Evolutionary conservation across 75 land plant species (phyloP), one percentile per base, ranked within the genome.

Genomic region (Chamaecyparis obtusa): DNA sequence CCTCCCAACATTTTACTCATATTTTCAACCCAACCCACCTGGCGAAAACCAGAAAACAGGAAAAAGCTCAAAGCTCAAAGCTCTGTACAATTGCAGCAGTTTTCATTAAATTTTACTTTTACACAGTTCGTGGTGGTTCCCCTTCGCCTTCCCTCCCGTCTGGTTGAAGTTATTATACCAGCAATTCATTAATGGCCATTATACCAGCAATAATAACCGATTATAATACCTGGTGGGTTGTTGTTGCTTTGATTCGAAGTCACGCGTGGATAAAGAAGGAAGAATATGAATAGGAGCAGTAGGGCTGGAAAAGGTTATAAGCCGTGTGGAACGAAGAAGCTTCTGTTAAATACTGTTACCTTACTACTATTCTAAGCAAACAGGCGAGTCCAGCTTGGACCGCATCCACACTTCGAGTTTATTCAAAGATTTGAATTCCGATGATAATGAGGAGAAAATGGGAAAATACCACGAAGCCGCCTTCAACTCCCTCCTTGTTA

Each of bases 241-340:
- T 84, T 84, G 85, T 84, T 84, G 85, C 85, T 84, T 84, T 84
- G 85, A 84, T 84, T 84, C 33, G 64, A 84, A 84, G 85, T 84
- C 85, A 84, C 85, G 85, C 85, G 85, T 84, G 64, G 43, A 19
- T 56, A 51, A 32, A 48, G 33, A 36, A 46, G 35, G 3, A 48
- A 55, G 85, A 36, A 84, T 46, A 39, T 9, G 17, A 30, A n/a
- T n/a, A 46, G 57, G 19, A 43, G 19, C 2, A 44, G 46, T 13
- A 36, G 49, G 85, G 27, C 24, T 79, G 24, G 64, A 48, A 46
- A 54, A 54, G 36, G 24, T 81, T 81, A 35, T 30, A 55, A 41
- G 16, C 85, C 64, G 85, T 84, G 64, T 55, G 24, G 37, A 41
- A 54, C 8, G 48, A 56, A 84, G 57, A 81, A 81, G 27, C 83